These are phyloP conservation scores for Suaeda aralocaspica DNA, from an alignment of 148 eudicot genomes.

Conservation along the genomic window DNA sequence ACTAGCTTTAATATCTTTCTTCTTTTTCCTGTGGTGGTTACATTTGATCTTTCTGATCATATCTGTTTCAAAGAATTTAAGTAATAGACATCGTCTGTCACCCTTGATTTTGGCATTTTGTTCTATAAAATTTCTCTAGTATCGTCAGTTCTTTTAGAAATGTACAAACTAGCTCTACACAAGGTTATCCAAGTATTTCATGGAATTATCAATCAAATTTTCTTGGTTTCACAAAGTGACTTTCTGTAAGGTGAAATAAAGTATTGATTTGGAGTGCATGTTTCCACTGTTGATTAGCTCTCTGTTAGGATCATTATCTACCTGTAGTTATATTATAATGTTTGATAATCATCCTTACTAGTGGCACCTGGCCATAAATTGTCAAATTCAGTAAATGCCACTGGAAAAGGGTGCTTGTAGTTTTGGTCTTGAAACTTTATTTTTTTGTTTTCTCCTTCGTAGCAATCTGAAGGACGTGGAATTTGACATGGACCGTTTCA, in stretches of 20 bases:
- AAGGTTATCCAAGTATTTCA: too few species aligned
- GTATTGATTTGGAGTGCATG: background rate
- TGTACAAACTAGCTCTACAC: too few species aligned
- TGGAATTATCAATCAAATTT: background rate
- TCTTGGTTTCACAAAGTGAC: background rate
- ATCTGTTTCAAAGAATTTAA: background rate
- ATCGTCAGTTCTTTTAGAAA: too few species aligned
- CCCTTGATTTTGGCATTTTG: too few species aligned
- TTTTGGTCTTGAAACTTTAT: slow-evolving; percentile 9
- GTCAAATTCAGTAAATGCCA: background rate
- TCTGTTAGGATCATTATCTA: background rate
- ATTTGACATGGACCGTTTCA: slow-evolving; percentile 71
- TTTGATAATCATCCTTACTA: background rate
- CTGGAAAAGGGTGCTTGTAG: background rate
- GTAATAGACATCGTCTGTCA: too few species aligned
- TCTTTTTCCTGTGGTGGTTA: background rate
- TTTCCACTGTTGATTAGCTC: background rate
- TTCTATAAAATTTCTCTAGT: too few species aligned
- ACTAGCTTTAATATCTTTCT: background rate
- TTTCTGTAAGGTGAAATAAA: background rate
- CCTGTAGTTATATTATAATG: background rate
- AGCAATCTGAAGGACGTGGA: slow-evolving; percentile 58
- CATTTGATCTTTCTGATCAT: background rate
- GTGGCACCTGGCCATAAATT: background rate
- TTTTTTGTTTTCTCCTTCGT: slow-evolving; percentile 17